Conservation (phyloP, 163 green algal genomes). For the Prototheca wickerhamii region DNA sequence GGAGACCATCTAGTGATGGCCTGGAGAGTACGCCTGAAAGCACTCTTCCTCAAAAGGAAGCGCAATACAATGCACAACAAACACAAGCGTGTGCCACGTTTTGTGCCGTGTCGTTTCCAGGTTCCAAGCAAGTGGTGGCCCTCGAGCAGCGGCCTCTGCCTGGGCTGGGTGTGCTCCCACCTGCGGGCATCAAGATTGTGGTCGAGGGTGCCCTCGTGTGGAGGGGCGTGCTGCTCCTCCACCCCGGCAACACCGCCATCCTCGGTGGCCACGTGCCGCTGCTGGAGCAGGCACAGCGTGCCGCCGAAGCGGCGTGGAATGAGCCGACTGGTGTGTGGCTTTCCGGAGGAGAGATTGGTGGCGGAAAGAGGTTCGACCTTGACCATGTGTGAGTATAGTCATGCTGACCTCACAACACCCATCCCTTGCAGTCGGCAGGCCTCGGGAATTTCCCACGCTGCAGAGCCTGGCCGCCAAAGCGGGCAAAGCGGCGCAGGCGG, state of each 20-base stretch:
- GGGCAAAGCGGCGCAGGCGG: slow-evolving; percentile 5
- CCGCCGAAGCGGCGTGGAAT: slow-evolving; percentile 25
- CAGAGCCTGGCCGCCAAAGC: slow-evolving; percentile 7
- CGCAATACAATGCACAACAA: not conserved
- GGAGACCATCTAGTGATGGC: not conserved
- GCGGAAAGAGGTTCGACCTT: not conserved
- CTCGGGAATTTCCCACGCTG: slow-evolving; percentile 9
- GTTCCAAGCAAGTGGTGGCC: slow-evolving; percentile 17
- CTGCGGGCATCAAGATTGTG: slow-evolving; percentile 29
- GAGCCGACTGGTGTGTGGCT: slow-evolving; percentile 15
- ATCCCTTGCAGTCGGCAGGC: slow-evolving; percentile 11
- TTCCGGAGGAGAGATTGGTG: not conserved
- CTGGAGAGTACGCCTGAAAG: no score
- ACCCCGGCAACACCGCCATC: slow-evolving; percentile 18
- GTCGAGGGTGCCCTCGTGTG: slow-evolving; percentile 17
- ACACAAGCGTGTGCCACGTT: not conserved
- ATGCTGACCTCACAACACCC: not conserved
- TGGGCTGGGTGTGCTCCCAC: slow-evolving; percentile 3
- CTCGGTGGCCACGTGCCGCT: slow-evolving; percentile 34
- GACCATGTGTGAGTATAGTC: not conserved
- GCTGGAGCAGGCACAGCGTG: slow-evolving; percentile 25
- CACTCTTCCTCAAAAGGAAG: no score
- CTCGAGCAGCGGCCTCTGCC: slow-evolving; percentile 24
- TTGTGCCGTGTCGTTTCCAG: slow-evolving; percentile 7
- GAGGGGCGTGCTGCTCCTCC: slow-evolving; percentile 35